These are phyloP conservation scores for Zygotorulaspora danielsina DNA, from an alignment of 805 yeast species.

Conservation along the genomic window DNA sequence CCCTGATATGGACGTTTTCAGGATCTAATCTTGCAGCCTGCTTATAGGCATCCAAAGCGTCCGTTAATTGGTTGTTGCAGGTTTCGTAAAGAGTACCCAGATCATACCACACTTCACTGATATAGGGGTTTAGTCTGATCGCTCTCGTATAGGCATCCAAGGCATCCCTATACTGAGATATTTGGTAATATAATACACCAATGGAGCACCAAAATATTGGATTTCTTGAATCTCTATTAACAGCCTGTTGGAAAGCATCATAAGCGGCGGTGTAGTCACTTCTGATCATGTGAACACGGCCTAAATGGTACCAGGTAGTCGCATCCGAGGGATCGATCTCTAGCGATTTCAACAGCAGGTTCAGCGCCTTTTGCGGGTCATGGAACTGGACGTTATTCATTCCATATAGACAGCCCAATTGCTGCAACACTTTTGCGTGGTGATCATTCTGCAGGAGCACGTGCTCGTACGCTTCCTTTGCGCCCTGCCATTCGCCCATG, in stretches of 20 bases:
- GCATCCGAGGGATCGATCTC: slow-evolving; percentile 91
- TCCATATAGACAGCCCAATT: slow-evolving; percentile 90
- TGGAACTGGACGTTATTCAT: slow-evolving; percentile 54
- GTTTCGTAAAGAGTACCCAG: slow-evolving; percentile 95
- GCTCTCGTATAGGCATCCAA: slow-evolving; percentile 97
- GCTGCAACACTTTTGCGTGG: slow-evolving; percentile 94
- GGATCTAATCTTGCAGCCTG: slow-evolving; percentile 96
- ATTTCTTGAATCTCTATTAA: slow-evolving; percentile 90
- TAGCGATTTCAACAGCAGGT: slow-evolving; percentile 76
- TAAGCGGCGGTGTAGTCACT: slow-evolving; percentile 94
- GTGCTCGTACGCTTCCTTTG: slow-evolving; percentile 92
- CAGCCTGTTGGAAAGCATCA: slow-evolving; percentile 98
- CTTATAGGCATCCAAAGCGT: slow-evolving; percentile 94
- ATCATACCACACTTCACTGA: slow-evolving; percentile 98
- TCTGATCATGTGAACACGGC: slow-evolving; percentile 94
- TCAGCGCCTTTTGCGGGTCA: slow-evolving; percentile 78
- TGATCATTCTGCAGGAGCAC: slow-evolving; percentile 85
- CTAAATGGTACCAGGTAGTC: slow-evolving; percentile 94
- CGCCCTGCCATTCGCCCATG: slow-evolving; percentile 85
- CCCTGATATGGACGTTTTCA: slow-evolving; percentile 88
- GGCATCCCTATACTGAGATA: slow-evolving; percentile 93
- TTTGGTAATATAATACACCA: slow-evolving; percentile 95
- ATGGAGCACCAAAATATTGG: slow-evolving; percentile 98
- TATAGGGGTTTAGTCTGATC: slow-evolving; percentile 89
- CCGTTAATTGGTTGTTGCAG: slow-evolving; percentile 90